These are phyloP conservation scores for Xylaria arbuscula DNA, from an alignment of 2,329 filamentous ascomycete species.

Conservation along the genomic window DNA sequence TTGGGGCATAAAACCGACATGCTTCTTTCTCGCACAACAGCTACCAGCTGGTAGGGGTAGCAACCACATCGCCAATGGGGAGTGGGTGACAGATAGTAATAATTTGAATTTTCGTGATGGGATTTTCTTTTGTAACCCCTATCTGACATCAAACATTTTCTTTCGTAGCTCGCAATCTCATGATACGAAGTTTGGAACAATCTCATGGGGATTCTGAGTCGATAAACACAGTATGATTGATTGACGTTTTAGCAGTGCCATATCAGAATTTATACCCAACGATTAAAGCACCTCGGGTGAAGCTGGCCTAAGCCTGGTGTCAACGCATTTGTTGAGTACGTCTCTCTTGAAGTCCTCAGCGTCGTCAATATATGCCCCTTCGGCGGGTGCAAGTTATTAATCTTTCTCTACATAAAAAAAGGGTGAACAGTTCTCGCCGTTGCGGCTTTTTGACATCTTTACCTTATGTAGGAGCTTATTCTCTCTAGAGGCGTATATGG, in stretches of 20 bases:
- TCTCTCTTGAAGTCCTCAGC: background rate
- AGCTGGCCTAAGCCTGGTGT: too few species aligned
- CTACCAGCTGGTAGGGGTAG: constrained; percentile 12
- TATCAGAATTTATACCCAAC: too few species aligned
- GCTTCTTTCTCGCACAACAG: constrained; percentile 9
- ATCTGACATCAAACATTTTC: constrained; percentile 12
- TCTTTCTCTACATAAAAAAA: background rate
- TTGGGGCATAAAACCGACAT: background rate
- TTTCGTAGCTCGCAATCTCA: background rate
- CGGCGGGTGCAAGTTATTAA: background rate
- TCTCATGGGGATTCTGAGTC: constrained; percentile 7
- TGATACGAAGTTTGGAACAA: constrained; percentile 11
- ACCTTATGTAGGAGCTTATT: background rate
- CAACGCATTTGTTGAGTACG: background rate
- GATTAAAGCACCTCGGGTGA: background rate
- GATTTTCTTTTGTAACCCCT: background rate
- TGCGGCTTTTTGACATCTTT: background rate
- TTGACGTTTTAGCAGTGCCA: too few species aligned
- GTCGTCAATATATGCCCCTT: background rate
- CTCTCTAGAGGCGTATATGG: background rate
- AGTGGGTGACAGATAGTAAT: background rate
- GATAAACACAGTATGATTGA: background rate
- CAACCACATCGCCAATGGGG: constrained; percentile 22
- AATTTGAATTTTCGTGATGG: constrained; percentile 5
- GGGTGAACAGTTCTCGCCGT: too few species aligned